Conservation (phyloP, 73 alveolate species). For the Effrenium voratum region DNA sequence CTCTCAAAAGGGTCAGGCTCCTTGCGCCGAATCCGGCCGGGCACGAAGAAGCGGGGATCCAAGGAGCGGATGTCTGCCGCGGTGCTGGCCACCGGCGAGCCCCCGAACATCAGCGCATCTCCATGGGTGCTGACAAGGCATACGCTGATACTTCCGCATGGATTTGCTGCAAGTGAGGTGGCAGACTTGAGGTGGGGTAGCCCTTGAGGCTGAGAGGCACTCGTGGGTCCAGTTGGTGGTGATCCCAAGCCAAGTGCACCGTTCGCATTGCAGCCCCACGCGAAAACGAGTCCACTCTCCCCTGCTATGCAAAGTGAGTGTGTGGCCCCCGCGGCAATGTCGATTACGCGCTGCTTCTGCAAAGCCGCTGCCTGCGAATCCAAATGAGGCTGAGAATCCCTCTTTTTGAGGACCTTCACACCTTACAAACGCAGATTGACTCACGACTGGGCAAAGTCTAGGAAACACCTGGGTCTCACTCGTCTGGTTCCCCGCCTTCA, state of each 20-base stretch:
- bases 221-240: conserved; percentile 47
- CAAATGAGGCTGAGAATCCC: too few relatives aligned
- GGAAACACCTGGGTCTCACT: too few relatives aligned
- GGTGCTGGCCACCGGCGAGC: conserved; percentile 28
- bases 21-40: conserved; percentile 54
- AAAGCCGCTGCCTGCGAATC: conserved; percentile 36
- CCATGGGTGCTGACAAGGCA: conserved; percentile 44
- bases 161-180: conserved; percentile 21
- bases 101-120: conserved; percentile 75
- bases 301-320: conserved; percentile 58
- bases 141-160: conserved; percentile 34
- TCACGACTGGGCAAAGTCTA: too few relatives aligned
- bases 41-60: conserved; percentile 69
- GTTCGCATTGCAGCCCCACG: conserved; percentile 74
- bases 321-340: conserved; percentile 43
- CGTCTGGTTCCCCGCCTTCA: conserved; percentile 22
- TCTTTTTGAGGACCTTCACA: too few relatives aligned
- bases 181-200: conserved; percentile 58
- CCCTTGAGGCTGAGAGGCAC: conserved; percentile 19
- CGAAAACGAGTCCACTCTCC: conserved; percentile 13
- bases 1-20: background rate
- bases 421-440: too few relatives aligned
- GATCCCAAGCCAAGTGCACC: conserved; percentile 75
- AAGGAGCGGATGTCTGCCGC: conserved; percentile 5
- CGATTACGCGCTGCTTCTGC: conserved; percentile 64